Conservation (phyloP, 139 green algal species). For the Raphidocelis subcapitata region DNA sequence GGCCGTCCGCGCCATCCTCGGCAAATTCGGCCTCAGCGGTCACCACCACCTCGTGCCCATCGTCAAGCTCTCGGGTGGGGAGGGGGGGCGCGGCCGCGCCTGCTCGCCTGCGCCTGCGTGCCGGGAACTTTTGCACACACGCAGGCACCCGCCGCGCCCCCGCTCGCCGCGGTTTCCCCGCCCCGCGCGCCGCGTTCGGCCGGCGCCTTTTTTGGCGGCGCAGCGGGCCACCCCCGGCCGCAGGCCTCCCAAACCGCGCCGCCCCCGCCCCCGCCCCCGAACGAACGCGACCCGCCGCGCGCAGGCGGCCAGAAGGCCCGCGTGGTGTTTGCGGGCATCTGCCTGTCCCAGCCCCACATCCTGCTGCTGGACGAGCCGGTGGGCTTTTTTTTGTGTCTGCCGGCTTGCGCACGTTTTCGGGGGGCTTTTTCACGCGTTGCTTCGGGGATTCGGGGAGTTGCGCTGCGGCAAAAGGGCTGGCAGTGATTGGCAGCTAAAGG, state of each 20-base stretch:
- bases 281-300: no score
- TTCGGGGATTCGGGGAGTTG: neutral
- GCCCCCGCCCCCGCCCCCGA: no score
- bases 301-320: slow-evolving; percentile 94
- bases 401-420: no score
- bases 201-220: no score
- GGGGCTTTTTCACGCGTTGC: no score
- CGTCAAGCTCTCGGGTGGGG: slow-evolving; percentile 88
- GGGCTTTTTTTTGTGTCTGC: neutral
- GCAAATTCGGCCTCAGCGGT: slow-evolving; percentile 92
- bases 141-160: no score
- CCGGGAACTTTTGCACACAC: no score
- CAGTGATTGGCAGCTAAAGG: no score
- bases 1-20: slow-evolving; percentile 90
- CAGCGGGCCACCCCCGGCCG: no score
- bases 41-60: slow-evolving; percentile 97
- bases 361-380: slow-evolving; percentile 76
- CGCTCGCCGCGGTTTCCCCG: no score
- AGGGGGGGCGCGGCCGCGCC: neutral
- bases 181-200: no score
- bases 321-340: slow-evolving; percentile 97
- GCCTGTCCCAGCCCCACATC: slow-evolving; percentile 90
- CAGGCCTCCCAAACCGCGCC: no score
- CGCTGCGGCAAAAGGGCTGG: neutral
- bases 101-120: neutral